Base-by-base conservation (phyloP, 768 basidiomycete species). In the Kwoniella botswanensis region DNA sequence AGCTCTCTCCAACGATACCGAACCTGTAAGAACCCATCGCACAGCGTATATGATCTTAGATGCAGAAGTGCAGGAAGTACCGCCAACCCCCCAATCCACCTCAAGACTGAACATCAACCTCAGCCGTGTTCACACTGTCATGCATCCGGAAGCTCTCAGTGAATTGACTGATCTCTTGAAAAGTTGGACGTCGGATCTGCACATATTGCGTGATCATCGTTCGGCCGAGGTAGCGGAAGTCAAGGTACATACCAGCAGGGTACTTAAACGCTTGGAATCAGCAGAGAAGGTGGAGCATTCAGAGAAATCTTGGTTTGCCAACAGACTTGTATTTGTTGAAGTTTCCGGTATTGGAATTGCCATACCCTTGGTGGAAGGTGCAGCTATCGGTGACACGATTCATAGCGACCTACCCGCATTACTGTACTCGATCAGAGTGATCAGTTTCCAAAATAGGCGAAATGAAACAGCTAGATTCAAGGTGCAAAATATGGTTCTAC, bases 71-170 rank as follows among this genome's bases (percentile, higher is more conserved):
- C 74, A 76, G 21, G 78, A 81, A 56, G 44, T 68, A 26, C 78
- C 75, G 11, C 61, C 70, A 21, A 62, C 72, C 17, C 42, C 63
- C 3, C 70, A 60, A 3, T 53, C 65, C 2, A 54, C 76, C 2
- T 74, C 79, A 15, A 76, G 76, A n/a, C 69, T 86, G 1, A 85
- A 89, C 44, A 70, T 94, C 41, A 82, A 85, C 1, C 83, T 95
- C 24, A 88, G 88, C 9, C 92, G 91, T 82, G 89, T 93, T 2
- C 93, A 98, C 77, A 94, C 95, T 1, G 92, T 96, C 43, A 90
- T 97, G 91, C 94, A 94, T 81, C 91, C 95, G 11, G 93, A 92
- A 73, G 95, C 96, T 0, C 90, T 98, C 62, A 91, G 91, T 22
- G 92, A 96, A 79, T 85, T 98, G 9, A 92, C 91, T 17, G 95